These are phyloP conservation scores for Cetraspora pellucida DNA, from an alignment of 192 early-diverging fungal genomes.

Conservation along the genomic window DNA sequence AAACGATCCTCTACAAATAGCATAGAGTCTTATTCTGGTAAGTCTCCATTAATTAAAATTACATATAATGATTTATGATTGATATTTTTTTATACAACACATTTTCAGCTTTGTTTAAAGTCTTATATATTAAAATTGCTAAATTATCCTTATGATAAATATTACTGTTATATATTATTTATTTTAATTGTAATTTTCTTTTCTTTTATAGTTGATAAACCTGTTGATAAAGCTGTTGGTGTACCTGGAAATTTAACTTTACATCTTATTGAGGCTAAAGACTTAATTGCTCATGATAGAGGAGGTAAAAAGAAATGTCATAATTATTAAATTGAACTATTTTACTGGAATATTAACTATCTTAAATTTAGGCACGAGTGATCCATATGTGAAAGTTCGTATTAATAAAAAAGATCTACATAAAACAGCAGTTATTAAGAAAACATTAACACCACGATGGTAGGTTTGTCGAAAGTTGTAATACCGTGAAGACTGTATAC, in stretches of 20 bases:
- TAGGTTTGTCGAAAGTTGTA: slow-evolving; percentile 38
- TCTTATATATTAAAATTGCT: too few species aligned
- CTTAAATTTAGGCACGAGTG: slow-evolving; percentile 62
- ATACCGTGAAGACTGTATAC: too few species aligned
- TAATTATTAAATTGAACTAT: background rate
- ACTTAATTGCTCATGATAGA: slow-evolving; percentile 51
- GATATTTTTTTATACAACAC: too few species aligned
- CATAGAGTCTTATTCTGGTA: too few species aligned
- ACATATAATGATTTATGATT: too few species aligned
- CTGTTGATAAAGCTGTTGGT: slow-evolving; percentile 29
- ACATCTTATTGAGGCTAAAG: slow-evolving; percentile 49
- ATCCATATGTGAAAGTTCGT: slow-evolving; percentile 68
- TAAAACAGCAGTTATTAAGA: slow-evolving; percentile 74
- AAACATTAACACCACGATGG: slow-evolving; percentile 68
- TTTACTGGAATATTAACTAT: slow-evolving; percentile 23
- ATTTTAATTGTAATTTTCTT: too few species aligned
- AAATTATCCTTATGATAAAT: too few species aligned
- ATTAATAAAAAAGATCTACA: slow-evolving; percentile 61
- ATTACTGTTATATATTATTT: too few species aligned
- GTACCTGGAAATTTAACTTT: slow-evolving; percentile 46
- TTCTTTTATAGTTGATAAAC: background rate
- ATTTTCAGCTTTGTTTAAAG: too few species aligned
- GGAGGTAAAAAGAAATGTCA: slow-evolving; percentile 32
- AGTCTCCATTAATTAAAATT: too few species aligned
- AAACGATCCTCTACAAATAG: too few species aligned